Evolutionary conservation across 2,329 filamentous ascomycete species (phyloP), one percentile per base, ranked within the genome.

Genomic region (Teratosphaeria nubilosa): DNA sequence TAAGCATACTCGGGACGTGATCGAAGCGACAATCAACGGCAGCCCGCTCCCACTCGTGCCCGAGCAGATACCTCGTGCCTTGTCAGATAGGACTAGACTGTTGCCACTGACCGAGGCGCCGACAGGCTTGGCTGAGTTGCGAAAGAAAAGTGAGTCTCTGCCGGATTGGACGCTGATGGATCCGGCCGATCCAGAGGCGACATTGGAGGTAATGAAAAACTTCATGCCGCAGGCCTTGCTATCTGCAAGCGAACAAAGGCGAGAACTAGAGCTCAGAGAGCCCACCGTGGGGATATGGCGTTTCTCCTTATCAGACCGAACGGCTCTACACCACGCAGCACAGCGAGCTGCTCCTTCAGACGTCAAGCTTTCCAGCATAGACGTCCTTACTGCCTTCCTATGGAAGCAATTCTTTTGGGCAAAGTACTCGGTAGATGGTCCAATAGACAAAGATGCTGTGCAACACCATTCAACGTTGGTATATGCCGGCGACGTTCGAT

Each of bases 361-460:
- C 31, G 52, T 24, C 34, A 25, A 34, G 14, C 51, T 58, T 22
- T 54, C 55, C 2, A 52, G 27, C 1, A 55, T 58, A 20, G 48
- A 60, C 32, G 52, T 56, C 5, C 32, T 60, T 10, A 60, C 53
- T 11, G 55, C 58, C 10, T 60, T 54, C 51, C 31, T 60, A 22
- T 58, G 58, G 58, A 14, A 51, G 25, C 51, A 52, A 16, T 53
- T 59, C 37, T 57, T 57, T 32, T 14, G 9, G 16, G 58, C 58
- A 16, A 55, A 58, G 48, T 51, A 60, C 52, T 16, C 30, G 14
- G 22, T 32, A n/a, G 32, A 34, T 34, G 32, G 32, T 3, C n/a
- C 24, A 7, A 22, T 50, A 34, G 11, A 24, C 22, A 9, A 24
- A 45, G 31, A 13, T 45, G 20, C 51, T n/a, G 22, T 30, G 16